A percentile compares a stretch with the other conserved stretches of the same genome.
phyloP scores from a whole-genome alignment of 768 basidiomycete genomes.

The Tricholoma sp. region DNA sequence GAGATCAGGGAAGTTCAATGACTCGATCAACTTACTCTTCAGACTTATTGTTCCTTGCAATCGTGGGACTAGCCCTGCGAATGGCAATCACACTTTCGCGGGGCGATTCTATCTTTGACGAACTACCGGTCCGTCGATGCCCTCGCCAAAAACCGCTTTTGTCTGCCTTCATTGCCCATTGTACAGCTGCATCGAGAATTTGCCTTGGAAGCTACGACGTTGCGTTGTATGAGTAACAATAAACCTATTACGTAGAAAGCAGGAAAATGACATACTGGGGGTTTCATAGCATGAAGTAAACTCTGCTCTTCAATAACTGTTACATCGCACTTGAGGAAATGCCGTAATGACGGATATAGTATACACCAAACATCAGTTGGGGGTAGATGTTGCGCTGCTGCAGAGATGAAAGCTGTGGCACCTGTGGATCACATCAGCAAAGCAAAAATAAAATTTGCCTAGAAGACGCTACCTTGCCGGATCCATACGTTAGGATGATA shows the following conservation, averaged over 20 bases:
- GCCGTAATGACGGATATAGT: slow-evolving; percentile 84
- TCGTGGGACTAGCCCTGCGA: slow-evolving; percentile 44
- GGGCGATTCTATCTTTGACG: slow-evolving; percentile 56
- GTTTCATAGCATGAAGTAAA: slow-evolving; percentile 70
- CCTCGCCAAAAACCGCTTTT: slow-evolving; percentile 77
- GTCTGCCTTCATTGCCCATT: slow-evolving; percentile 85
- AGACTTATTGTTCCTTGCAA: slow-evolving; percentile 49
- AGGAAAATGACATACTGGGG: slow-evolving; percentile 52
- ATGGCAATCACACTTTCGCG: slow-evolving; percentile 67
- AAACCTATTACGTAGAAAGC: neutral
- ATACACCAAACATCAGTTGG: slow-evolving; percentile 96
- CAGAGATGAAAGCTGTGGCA: slow-evolving; percentile 82
- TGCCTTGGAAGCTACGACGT: slow-evolving; percentile 52
- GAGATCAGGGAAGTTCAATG: too few species aligned
- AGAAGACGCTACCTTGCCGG: slow-evolving; percentile 63
- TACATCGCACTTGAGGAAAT: slow-evolving; percentile 83
- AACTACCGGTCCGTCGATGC: slow-evolving; percentile 34
- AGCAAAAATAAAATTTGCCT: neutral
- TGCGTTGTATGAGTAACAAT: neutral
- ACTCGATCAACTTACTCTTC: slow-evolving; percentile 63
- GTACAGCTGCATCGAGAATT: slow-evolving; percentile 79
- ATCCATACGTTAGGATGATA: slow-evolving; percentile 98
- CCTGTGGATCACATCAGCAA: slow-evolving; percentile 40
- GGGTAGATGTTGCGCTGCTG: slow-evolving; percentile 78
- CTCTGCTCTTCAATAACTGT: slow-evolving; percentile 66